Percentiles rank a stretch among this genome's conserved stretches.
phyloP scores from a whole-genome alignment of 257 asterid genomes.

The Nicotiana tomentosiformis region DNA sequence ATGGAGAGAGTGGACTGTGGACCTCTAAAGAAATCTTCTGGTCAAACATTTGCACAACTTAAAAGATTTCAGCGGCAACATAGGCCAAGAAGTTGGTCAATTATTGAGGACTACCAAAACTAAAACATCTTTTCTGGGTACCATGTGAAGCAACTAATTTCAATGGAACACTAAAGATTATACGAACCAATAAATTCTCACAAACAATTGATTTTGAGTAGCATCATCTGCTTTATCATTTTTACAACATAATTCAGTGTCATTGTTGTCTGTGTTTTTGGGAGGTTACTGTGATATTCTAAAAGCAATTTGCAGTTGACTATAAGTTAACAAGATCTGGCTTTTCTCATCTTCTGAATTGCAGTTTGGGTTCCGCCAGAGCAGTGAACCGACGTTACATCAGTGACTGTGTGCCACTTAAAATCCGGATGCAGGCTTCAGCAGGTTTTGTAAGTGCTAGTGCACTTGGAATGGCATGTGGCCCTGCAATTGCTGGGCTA shows the following conservation, averaged over 20 bases:
- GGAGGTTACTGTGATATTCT: background rate
- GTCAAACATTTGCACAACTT: background rate
- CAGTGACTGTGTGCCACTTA: constrained; percentile 95
- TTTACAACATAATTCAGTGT: background rate
- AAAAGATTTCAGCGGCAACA: background rate
- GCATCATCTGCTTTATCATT: background rate
- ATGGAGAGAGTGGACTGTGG: no score
- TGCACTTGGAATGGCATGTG: constrained; percentile 99
- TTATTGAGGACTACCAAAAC: background rate
- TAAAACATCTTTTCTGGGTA: background rate
- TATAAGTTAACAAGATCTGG: constrained; percentile 1
- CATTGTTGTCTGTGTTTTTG: background rate
- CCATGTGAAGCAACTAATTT: background rate
- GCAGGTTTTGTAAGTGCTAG: constrained; percentile 99
- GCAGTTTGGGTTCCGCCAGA: constrained; percentile 96
- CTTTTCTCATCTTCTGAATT: constrained; percentile 10
- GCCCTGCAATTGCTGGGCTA: constrained; percentile 95
- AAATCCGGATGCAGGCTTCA: constrained; percentile 94
- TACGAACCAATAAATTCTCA: background rate
- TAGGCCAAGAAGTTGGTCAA: background rate
- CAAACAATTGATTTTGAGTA: background rate
- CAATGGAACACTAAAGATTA: background rate
- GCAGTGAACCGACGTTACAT: constrained; percentile 95
- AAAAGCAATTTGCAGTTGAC: background rate
- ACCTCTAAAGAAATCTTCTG: background rate